These are phyloP conservation scores for Arabis alpina DNA, from an alignment of 345 rosid genomes.

Conservation along the genomic window DNA sequence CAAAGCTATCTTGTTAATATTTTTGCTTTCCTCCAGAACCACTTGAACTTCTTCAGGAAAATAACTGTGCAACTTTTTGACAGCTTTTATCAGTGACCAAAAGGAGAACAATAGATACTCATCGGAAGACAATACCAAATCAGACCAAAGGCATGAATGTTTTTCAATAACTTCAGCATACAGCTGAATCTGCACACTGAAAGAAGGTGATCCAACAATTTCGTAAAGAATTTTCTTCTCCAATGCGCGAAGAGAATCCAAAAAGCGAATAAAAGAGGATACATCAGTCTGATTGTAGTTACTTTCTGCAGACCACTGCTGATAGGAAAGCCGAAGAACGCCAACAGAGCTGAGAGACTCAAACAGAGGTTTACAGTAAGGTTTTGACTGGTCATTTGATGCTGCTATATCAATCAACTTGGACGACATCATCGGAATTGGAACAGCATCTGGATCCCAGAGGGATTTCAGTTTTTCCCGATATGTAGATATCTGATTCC, in stretches of 20 bases:
- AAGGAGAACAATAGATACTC: constrained; percentile 60
- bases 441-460: constrained; percentile 50
- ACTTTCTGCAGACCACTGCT: constrained; percentile 74
- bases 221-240: constrained; percentile 61
- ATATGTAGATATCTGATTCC: constrained; percentile 56
- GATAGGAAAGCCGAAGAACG: constrained; percentile 65
- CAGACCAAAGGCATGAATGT: constrained; percentile 72
- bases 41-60: constrained; percentile 57
- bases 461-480: constrained; percentile 52
- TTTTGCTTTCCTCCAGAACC: constrained; percentile 57
- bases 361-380: constrained; percentile 42
- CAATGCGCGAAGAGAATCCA: constrained; percentile 60
- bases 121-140: constrained; percentile 51
- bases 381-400: constrained; percentile 40
- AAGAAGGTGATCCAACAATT: constrained; percentile 59
- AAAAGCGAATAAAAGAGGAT: constrained; percentile 48
- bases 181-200: constrained; percentile 52
- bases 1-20: constrained; percentile 52
- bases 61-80: constrained; percentile 53
- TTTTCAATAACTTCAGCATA: constrained; percentile 63
- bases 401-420: constrained; percentile 58
- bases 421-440: constrained; percentile 65
- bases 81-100: constrained; percentile 67
- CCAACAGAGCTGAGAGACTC: constrained; percentile 65
- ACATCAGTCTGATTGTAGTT: constrained; percentile 45